Percentiles rank a stretch among this genome's conserved stretches.
Evolutionary conservation across 192 early-diverging fungal species (phyloP).

Genomic region (Polychytrium aggregatum): DNA sequence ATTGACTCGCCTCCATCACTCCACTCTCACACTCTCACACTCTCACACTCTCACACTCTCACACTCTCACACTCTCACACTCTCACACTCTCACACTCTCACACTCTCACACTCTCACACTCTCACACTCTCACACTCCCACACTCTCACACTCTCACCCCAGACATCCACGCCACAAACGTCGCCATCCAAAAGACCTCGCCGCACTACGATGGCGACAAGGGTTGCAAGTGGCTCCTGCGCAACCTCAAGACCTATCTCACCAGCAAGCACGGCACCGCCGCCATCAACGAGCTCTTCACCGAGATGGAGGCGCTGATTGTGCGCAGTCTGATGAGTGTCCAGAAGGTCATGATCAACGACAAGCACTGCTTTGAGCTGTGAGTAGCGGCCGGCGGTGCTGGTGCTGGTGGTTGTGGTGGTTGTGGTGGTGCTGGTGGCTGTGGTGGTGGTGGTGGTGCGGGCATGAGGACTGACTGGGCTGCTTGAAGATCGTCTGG

Average conservation of each 20-base stretch:
- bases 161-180: conserved; percentile 53
- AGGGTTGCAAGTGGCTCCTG: conserved; percentile 54
- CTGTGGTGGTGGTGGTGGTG: too few relatives aligned
- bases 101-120: not conserved
- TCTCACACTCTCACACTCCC: not conserved
- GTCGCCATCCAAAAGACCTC: conserved; percentile 52
- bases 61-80: not conserved
- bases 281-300: conserved; percentile 34
- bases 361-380: conserved; percentile 59
- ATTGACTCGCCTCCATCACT: not conserved
- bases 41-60: not conserved
- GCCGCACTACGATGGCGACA: conserved; percentile 41
- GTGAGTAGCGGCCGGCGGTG: too few relatives aligned
- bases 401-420: too few relatives aligned
- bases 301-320: conserved; percentile 53
- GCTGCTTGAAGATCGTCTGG: too few relatives aligned
- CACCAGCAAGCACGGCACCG: conserved; percentile 35
- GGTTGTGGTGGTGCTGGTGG: too few relatives aligned
- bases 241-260: conserved; percentile 43
- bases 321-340: conserved; percentile 42
- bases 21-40: not conserved
- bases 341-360: conserved; percentile 60
- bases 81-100: too few relatives aligned
- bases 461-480: too few relatives aligned
- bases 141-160: not conserved